Evolutionary conservation across 208 protist genomes (phyloP).

Genomic region (Vickermania spadyakhi): DNA sequence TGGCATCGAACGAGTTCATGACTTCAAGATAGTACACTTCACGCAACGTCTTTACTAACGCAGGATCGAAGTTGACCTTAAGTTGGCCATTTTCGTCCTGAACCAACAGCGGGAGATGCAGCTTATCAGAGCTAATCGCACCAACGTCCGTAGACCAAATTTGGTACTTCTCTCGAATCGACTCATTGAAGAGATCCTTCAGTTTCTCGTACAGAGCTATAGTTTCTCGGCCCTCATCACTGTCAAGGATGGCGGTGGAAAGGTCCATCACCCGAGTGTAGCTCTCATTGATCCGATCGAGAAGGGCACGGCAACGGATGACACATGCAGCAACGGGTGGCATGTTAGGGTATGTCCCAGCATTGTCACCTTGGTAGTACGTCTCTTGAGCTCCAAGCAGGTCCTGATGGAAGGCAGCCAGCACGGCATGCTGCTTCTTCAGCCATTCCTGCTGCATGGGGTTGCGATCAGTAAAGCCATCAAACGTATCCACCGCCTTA

Average conservation of each 20-base stretch:
- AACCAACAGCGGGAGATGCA: slow-evolving; percentile 89
- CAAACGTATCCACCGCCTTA: slow-evolving; percentile 95
- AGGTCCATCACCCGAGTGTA: slow-evolving; percentile 73
- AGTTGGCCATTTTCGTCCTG: slow-evolving; percentile 49
- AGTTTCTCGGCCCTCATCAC: slow-evolving; percentile 69
- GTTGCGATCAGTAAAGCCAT: slow-evolving; percentile 91
- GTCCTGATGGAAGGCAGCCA: slow-evolving; percentile 80
- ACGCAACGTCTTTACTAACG: slow-evolving; percentile 91
- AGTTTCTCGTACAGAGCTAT: slow-evolving; percentile 80
- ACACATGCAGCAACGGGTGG: slow-evolving; percentile 90
- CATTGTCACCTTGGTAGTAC: slow-evolving; percentile 82
- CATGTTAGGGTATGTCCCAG: slow-evolving; percentile 85
- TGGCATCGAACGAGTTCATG: slow-evolving; percentile 82
- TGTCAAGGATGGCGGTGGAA: slow-evolving; percentile 69
- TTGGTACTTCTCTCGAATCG: slow-evolving; percentile 76
- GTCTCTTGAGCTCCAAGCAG: slow-evolving; percentile 84
- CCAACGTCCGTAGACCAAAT: slow-evolving; percentile 89
- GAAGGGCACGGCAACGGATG: slow-evolving; percentile 86
- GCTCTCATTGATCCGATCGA: slow-evolving; percentile 92
- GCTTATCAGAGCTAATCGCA: slow-evolving; percentile 85
- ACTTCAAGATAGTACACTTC: slow-evolving; percentile 96
- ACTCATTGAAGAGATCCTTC: slow-evolving; percentile 36
- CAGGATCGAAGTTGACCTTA: slow-evolving; percentile 95
- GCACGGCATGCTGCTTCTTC: slow-evolving; percentile 87
- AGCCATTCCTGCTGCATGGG: slow-evolving; percentile 92